Conservation (phyloP, 2,329 filamentous ascomycete genomes). For the Lojkania enalia region DNA sequence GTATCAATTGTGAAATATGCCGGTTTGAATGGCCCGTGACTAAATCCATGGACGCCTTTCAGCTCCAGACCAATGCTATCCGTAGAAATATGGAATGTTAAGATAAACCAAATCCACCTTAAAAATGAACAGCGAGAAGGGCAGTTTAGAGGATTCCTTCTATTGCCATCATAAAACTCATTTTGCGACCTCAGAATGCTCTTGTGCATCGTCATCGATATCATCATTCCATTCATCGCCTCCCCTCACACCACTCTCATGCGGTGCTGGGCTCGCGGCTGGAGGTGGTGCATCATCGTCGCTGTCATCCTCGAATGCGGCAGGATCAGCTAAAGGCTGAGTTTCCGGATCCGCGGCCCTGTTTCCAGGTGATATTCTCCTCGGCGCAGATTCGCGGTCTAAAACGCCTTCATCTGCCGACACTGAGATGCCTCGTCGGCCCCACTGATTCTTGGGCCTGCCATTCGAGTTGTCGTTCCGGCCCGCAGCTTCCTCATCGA, state of each 20-base stretch:
- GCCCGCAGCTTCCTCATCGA: slow-evolving; percentile 60
- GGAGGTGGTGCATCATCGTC: slow-evolving; percentile 43
- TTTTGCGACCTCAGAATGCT: slow-evolving; percentile 29
- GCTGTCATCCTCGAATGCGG: slow-evolving; percentile 52
- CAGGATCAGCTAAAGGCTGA: slow-evolving; percentile 50
- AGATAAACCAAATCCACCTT: too few species aligned
- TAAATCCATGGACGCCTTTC: too few species aligned
- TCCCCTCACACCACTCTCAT: slow-evolving; percentile 37
- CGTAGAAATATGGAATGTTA: too few species aligned
- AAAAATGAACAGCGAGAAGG: too few species aligned
- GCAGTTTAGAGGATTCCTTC: too few species aligned
- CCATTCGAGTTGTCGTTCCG: slow-evolving; percentile 36
- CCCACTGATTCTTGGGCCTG: slow-evolving; percentile 56
- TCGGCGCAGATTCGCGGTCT: slow-evolving; percentile 36
- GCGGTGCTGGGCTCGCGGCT: slow-evolving; percentile 11
- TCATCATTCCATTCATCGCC: slow-evolving; percentile 48
- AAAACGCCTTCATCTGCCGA: slow-evolving; percentile 59
- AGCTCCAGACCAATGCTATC: too few species aligned
- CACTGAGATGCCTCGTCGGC: slow-evolving; percentile 61
- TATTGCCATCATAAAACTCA: too few species aligned
- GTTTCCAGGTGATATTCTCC: slow-evolving; percentile 20
- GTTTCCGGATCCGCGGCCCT: slow-evolving; percentile 32
- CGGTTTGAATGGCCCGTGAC: too few species aligned
- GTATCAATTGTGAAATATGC: too few species aligned
- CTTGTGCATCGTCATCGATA: slow-evolving; percentile 38